Base-by-base conservation (phyloP, 768 basidiomycete species). In the Paxillus ammoniavirescens region DNA sequence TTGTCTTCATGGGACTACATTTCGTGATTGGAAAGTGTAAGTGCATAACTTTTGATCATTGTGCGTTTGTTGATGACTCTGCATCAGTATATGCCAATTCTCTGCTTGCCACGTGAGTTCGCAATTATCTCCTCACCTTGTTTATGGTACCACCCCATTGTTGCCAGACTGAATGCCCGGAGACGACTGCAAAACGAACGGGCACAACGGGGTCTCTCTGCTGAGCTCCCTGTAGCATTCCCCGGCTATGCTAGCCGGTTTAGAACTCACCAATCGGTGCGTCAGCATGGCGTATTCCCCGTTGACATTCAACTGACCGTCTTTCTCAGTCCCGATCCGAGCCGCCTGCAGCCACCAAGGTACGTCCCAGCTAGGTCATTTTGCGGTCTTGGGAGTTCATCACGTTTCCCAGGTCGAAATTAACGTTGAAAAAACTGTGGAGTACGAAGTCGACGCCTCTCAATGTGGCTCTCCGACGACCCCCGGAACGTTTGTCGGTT, bases 1-100 rank as follows among this genome's bases (percentile, higher is more conserved):
- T 82, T 4, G 65, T 82, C 9, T 82, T 81, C 58, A 72, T 80
- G 77, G 81, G 74, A 2, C 57, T 82, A 4, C 78, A 82, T 59
- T 78, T 82, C 54, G 70, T 80, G 21, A 82, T 82, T 50, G 72
- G 75, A 59, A 82, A 82, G 66, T 60, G 78, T 79, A 50, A 47
- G 74, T 60, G 14, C 13, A 55, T 28, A 2, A 21, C 14, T 42
- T 23, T 4, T 5, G 1, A 40, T 26, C 1, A 1, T 5, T 17
- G 3, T n/a, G 38, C 15, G 13, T 47, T 55, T 40, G 5, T 26
- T 50, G n/a, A 59, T 8, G 9, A 44, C 12, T 5, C 26, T 2
- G 38, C 38, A 35, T 13, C 17, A 80, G 78, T 79, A 45, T 81
- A 81, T 42, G 77, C 80, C 1, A 81, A 77, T 52, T 81, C 79